phyloP scores from a whole-genome alignment of 1,139 yeast species.

The Geotrichum histeridarum region DNA sequence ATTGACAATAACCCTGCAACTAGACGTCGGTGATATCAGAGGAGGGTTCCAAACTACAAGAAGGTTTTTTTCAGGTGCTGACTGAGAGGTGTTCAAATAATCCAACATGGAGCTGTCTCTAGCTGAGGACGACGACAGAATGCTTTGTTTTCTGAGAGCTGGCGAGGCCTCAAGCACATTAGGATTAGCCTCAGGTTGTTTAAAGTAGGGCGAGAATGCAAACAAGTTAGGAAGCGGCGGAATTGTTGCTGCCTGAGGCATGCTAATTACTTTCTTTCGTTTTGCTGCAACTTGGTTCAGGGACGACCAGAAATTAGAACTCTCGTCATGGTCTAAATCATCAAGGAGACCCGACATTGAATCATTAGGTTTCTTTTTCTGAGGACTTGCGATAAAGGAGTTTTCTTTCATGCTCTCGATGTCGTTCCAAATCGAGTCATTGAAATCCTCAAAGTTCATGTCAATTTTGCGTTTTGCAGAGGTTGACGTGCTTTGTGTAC shows the following conservation, averaged over 20 bases:
- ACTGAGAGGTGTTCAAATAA: background rate
- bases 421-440: slow-evolving; percentile 2
- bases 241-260: background rate
- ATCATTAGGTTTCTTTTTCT: background rate
- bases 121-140: background rate
- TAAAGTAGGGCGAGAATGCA: slow-evolving; percentile 2
- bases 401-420: background rate
- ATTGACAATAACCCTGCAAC: slow-evolving; percentile 9
- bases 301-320: slow-evolving; percentile 1
- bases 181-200: background rate
- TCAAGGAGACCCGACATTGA: background rate
- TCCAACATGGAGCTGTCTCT: background rate
- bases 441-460: background rate
- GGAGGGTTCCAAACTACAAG: slow-evolving; percentile 7
- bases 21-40: background rate
- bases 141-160: background rate
- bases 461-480: background rate
- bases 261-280: background rate
- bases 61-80: background rate
- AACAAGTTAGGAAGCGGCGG: background rate
- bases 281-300: background rate
- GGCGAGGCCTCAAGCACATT: background rate
- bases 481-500: background rate
- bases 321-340: background rate
- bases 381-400: background rate